Evolutionary conservation across 1,139 yeast species (phyloP).

Genomic region (Taphrina sp.): DNA sequence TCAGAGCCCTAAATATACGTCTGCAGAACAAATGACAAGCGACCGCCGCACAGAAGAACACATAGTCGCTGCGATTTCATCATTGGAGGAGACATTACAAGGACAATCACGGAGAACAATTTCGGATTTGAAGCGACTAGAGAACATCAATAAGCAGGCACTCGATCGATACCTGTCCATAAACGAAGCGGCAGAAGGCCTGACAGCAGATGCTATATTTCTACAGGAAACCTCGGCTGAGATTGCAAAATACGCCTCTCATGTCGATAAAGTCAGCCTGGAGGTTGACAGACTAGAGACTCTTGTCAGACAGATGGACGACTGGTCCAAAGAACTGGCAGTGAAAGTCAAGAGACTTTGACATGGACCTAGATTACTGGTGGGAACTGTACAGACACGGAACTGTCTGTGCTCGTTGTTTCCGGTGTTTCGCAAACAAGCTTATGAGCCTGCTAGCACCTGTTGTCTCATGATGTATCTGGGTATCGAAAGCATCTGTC

Average conservation of each 20-base stretch:
- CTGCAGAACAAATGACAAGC: conserved; percentile 3
- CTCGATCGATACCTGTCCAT: conserved; percentile 1
- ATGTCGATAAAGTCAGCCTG: conserved; percentile 2
- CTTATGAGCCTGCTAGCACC: too few species aligned
- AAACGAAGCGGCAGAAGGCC: conserved; percentile 13
- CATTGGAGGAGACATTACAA: background rate
- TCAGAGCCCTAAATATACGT: too few species aligned
- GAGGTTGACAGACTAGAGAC: conserved; percentile 7
- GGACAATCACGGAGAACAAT: background rate
- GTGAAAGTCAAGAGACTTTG: conserved; percentile 13
- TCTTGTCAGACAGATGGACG: conserved; percentile 11
- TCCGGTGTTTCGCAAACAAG: too few species aligned
- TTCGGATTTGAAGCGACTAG: background rate
- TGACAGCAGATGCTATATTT: conserved; percentile 1
- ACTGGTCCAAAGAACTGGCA: conserved; percentile 21
- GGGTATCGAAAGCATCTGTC: too few species aligned
- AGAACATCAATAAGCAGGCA: background rate
- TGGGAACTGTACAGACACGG: too few species aligned
- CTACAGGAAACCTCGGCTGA: conserved; percentile 2
- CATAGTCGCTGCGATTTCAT: background rate
- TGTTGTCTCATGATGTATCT: too few species aligned
- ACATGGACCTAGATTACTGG: too few species aligned
- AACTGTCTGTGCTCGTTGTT: too few species aligned
- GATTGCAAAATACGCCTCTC: conserved; percentile 15
- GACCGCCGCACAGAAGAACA: conserved; percentile 1